Conservation (phyloP, 352 stramenopile genomes). For the Phytophthora megakarya region DNA sequence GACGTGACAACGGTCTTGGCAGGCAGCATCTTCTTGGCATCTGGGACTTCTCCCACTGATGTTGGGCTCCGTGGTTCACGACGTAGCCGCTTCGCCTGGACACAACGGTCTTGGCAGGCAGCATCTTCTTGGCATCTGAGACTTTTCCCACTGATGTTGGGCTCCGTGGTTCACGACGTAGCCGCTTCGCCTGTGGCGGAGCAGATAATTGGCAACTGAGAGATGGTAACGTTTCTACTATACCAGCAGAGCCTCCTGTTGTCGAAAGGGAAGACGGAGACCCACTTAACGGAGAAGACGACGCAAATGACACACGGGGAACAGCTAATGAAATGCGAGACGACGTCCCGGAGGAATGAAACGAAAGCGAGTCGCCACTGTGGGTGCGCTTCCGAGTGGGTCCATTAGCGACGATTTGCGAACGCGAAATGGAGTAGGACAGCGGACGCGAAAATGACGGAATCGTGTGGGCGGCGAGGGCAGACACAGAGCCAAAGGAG, state of each 20-base stretch:
- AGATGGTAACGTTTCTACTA: conserved; percentile 3
- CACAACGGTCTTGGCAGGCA: conserved; percentile 13
- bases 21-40: conserved; percentile 28
- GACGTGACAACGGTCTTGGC: conserved; percentile 16
- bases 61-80: conserved; percentile 49
- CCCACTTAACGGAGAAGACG: neutral
- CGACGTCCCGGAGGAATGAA: neutral
- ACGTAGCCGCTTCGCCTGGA: conserved; percentile 38
- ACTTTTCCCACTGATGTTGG: conserved; percentile 58
- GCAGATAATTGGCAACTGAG: conserved; percentile 22
- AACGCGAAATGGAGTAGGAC: conserved; percentile 32
- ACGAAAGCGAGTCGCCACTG: conserved; percentile 15
- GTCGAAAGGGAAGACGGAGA: neutral
- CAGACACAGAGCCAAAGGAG: conserved; percentile 22
- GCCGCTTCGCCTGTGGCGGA: conserved; percentile 31
- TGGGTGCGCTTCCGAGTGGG: conserved; percentile 26
- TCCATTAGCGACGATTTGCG: conserved; percentile 23
- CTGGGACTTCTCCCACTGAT: conserved; percentile 50
- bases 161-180: conserved; percentile 43
- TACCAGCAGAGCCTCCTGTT: neutral
- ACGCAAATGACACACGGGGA: conserved; percentile 3
- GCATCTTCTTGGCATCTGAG: conserved; percentile 30
- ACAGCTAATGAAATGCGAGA: neutral
- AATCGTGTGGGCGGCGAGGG: conserved; percentile 15
- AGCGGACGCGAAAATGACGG: conserved; percentile 17